These are phyloP conservation scores for Dendrobium officinale DNA, from an alignment of 106 monocot species.

Conservation along the genomic window DNA sequence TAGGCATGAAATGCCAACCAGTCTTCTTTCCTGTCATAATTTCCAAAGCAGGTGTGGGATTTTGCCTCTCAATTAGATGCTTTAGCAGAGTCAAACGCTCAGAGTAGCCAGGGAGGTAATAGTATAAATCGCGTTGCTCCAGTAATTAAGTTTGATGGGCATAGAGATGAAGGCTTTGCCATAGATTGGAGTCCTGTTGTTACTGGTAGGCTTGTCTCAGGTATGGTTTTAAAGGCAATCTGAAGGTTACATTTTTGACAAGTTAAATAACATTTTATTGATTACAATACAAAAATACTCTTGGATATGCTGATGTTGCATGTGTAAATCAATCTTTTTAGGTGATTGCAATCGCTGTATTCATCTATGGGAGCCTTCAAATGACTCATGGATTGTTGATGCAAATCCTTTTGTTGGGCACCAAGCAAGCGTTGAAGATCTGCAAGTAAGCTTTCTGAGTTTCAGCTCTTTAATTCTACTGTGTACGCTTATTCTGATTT, in stretches of 20 bases:
- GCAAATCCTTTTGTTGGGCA: slow-evolving; percentile 79
- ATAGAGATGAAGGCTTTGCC: slow-evolving; percentile 85
- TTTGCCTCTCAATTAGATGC: slow-evolving; percentile 56
- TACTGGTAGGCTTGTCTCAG: slow-evolving; percentile 88
- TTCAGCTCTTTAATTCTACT: not conserved
- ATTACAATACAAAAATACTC: not conserved
- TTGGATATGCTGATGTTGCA: not conserved
- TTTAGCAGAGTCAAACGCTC: slow-evolving; percentile 71
- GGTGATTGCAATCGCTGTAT: slow-evolving; percentile 84
- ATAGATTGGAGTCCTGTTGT: slow-evolving; percentile 96
- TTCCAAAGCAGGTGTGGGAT: slow-evolving; percentile 72
- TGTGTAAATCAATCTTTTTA: slow-evolving; percentile 14
- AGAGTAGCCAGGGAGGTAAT: slow-evolving; percentile 36
- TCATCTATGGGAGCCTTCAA: slow-evolving; percentile 86
- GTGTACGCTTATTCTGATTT: not conserved
- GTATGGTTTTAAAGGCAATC: slow-evolving; percentile 19
- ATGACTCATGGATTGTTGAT: slow-evolving; percentile 82
- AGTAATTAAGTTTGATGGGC: slow-evolving; percentile 61
- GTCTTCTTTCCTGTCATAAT: not conserved
- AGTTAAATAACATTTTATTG: not conserved
- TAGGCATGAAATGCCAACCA: not conserved
- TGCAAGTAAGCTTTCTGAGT: slow-evolving; percentile 35
- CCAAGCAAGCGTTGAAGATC: slow-evolving; percentile 88
- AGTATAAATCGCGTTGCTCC: slow-evolving; percentile 45
- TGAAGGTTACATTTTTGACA: not conserved